Evolutionary conservation across 305 asterid genomes (phyloP).

Genomic region (Fraxinus sp.): DNA sequence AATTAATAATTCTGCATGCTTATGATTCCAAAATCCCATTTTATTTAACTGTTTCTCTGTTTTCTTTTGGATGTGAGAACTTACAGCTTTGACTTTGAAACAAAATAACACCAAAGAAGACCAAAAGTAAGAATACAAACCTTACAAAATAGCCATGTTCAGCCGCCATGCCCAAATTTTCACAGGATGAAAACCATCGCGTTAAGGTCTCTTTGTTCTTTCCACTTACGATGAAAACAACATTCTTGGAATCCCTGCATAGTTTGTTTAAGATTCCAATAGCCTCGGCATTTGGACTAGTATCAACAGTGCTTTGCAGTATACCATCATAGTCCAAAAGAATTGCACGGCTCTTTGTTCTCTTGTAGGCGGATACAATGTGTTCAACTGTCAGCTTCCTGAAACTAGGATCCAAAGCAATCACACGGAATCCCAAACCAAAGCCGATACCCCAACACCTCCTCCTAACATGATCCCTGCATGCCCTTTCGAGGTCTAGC

Average conservation of each 20-base stretch:
- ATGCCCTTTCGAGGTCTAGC: conserved; percentile 77
- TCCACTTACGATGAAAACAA: conserved; percentile 77
- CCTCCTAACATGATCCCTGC: conserved; percentile 73
- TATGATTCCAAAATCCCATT: not conserved
- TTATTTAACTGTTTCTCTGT: not conserved
- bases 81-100: not conserved
- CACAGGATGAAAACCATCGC: conserved; percentile 66
- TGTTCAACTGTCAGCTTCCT: conserved; percentile 84
- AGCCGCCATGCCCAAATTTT: conserved; percentile 65
- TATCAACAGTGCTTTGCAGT: conserved; percentile 44
- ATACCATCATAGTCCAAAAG: conserved; percentile 86
- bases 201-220: conserved; percentile 59
- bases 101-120: not conserved
- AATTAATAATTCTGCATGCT: not conserved
- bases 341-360: conserved; percentile 73
- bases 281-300: conserved; percentile 57
- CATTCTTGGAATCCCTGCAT: conserved; percentile 63
- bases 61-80: not conserved
- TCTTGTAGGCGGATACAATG: conserved; percentile 79
- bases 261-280: conserved; percentile 55
- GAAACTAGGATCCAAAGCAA: conserved; percentile 86
- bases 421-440: conserved; percentile 80
- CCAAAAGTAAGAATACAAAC: conserved; percentile 30
- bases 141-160: conserved; percentile 81
- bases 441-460: conserved; percentile 92